Base-by-base conservation (phyloP, 192 early-diverging fungal species). In the Coemansia sp. region DNA sequence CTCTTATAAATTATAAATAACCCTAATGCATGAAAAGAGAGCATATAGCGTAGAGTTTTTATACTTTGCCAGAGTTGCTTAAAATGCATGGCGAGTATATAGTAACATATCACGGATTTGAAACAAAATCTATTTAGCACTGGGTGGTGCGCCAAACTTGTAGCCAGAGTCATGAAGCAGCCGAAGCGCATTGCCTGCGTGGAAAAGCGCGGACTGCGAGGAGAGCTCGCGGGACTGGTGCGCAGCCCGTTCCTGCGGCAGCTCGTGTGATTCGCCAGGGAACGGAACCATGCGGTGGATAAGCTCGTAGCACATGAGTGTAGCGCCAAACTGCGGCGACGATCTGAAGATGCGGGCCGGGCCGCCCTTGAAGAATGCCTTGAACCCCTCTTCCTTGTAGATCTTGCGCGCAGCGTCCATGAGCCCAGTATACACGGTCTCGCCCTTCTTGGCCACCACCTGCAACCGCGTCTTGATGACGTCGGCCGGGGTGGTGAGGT, bases 381-480 rank as follows among this genome's bases (percentile, higher is more conserved):
- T 83, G 66, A 92, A 89, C 9, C 96, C 96, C 82, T 98, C 96
- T 71, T 95, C 93, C 4, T 65, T 60, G 62, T 87, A 86, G 47
- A 98, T 98, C 65, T 95, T 96, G 65, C 81, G 69, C 22, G 89
- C 87, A 11, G 92, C 92, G 79, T 96, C 94, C 2, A 81, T 22
- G 30, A 98, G 87, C 16, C 96, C 96, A 27, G 71, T 84, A 71
- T 96, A 95, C 3, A 83, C 82, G 5, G 92, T 92, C 71, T 96
- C 89, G 50, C 94, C 94, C 64, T 88, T 86, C 38, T 86, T 81
- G 27, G 93, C 94, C 54, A 92, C 91, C 25, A 95, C 96, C 77
- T 98, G 96, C 30, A 98, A 74, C 54, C 96, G 89, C 12, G 96
- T 98, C 81, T 98, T 97, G 81, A 98, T 96, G 25, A 98, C 96